Evolutionary conservation across 2,329 filamentous ascomycete species (phyloP), one percentile per base, ranked within the genome.

Genomic region (Coniella lustricola): DNA sequence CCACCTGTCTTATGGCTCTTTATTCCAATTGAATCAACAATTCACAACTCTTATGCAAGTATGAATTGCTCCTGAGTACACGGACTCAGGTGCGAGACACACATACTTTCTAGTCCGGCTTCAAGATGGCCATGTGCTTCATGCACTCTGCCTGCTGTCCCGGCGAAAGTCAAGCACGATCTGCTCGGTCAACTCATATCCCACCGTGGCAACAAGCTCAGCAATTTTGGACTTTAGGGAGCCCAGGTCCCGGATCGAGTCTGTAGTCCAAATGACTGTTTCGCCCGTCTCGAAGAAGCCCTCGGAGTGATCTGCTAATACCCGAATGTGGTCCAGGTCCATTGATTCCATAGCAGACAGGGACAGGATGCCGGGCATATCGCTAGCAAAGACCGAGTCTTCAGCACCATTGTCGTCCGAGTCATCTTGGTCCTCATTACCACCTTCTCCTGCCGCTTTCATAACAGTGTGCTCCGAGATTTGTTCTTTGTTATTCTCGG

Each of bases 311-410:
- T 70, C 66, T 7, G 82, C 67, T 17, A 68, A 70, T 34, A 88
- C 65, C 3, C 71, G 70, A 46, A 87, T 75, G 10, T 73, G 64
- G 52, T 81, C 81, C 34, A 89, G 68, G 48, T 84, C 71, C 42
- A 82, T 63, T 3, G 68, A 56, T 34, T 50, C 47, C 48, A 89
- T 68, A 35, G 82, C 68, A 0, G 72, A 65, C 3, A 76, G 59
- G 0, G 77, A 71, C 37, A 79, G 71, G 34, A 87, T 73, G 0
- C 86, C 86, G 0, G 86, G 85, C 72, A 90, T 83, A 40, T 74
- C 71, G 41, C 82, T 73, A 1, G 68, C 62, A 51, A 88, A 80
- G 0, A 90, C 67, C 18, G 65, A 69, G 14, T 46, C n/a, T n/a
- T n/a, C 41, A 39, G 54, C 58, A 25, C 59, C 58, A 10, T 54